phyloP scores from a whole-genome alignment of 345 rosid genomes.

The Eucalyptus rudis region DNA sequence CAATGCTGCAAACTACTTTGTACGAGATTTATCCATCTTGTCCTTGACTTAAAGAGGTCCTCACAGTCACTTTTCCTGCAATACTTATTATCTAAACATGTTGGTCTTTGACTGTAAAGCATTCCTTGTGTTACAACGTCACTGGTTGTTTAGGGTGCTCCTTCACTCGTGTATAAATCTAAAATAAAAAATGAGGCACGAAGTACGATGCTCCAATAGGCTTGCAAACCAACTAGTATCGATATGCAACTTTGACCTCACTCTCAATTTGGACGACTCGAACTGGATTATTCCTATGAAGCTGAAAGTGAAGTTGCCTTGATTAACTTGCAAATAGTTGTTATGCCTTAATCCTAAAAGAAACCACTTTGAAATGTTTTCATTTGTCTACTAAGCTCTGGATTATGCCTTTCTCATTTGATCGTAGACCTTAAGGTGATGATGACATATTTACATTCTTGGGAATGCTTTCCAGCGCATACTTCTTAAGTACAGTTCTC shows the following conservation, averaged over 20 bases:
- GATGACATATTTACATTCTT: background rate
- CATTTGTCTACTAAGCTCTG: background rate
- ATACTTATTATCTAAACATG: background rate
- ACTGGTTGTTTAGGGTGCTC: background rate
- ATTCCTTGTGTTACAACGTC: background rate
- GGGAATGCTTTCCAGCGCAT: background rate
- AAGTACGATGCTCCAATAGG: background rate
- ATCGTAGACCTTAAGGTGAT: background rate
- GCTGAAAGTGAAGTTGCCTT: background rate
- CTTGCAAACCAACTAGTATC: background rate
- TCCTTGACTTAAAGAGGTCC: background rate
- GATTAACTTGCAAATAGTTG: background rate
- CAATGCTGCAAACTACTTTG: background rate
- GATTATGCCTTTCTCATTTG: background rate
- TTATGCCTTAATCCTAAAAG: background rate
- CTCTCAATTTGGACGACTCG: background rate
- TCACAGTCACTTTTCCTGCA: background rate
- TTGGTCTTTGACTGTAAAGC: background rate
- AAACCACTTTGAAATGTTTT: background rate
- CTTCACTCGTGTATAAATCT: background rate
- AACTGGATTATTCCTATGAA: background rate
- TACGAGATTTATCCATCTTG: background rate
- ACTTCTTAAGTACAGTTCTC: background rate
- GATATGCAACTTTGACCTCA: background rate
- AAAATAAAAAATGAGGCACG: background rate